These are phyloP conservation scores for Liriodendron chinense DNA, from an alignment of 164 flowering plant species.

Conservation along the genomic window DNA sequence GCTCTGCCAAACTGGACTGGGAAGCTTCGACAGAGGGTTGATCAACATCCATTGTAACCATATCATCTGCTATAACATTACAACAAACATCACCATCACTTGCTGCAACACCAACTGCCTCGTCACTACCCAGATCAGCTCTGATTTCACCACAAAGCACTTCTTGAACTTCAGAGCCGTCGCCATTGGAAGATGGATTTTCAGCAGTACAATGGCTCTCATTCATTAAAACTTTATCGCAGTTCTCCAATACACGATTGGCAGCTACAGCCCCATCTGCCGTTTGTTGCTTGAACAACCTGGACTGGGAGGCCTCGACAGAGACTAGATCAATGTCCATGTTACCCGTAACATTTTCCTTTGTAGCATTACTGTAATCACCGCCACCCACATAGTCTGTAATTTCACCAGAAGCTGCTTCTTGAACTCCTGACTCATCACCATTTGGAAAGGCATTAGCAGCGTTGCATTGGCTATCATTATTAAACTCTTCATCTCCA, in stretches of 20 bases:
- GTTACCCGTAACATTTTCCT: not conserved
- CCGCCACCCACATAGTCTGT: not conserved
- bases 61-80: not conserved
- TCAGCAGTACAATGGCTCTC: conserved; percentile 8
- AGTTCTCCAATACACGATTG: not conserved
- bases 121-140: conserved; percentile 1
- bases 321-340: conserved; percentile 2
- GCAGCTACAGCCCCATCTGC: not conserved
- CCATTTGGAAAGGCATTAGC: conserved; percentile 13
- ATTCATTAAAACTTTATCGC: conserved; percentile 6
- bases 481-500: not conserved
- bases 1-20: not conserved
- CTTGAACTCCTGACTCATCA: conserved; percentile 10
- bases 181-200: not conserved
- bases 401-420: conserved; percentile 8
- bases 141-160: not conserved
- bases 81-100: conserved; percentile 7
- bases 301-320: not conserved
- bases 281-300: conserved; percentile 16
- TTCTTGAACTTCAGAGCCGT: not conserved
- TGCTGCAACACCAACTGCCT: conserved; percentile 8
- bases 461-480: not conserved
- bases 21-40: not conserved
- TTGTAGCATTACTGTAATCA: not conserved
- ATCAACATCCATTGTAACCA: not conserved